A percentile compares a stretch with the other conserved stretches of the same genome.
Evolutionary conservation across 352 stramenopile genomes (phyloP).

Genomic region (Phytophthora multivora): DNA sequence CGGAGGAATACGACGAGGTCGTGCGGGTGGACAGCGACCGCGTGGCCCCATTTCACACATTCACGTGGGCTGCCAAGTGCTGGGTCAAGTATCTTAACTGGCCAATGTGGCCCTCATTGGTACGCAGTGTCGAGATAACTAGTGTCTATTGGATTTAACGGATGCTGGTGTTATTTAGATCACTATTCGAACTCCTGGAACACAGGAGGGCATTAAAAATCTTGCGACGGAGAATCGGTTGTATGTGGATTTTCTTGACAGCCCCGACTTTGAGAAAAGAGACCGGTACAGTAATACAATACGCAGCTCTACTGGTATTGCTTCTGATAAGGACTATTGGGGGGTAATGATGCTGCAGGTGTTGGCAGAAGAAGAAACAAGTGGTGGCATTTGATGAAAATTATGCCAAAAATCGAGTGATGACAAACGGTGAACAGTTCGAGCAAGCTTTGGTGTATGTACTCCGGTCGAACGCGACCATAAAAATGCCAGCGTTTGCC

Average conservation of each 20-base stretch:
- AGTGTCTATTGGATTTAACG: not conserved
- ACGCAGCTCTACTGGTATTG: not conserved
- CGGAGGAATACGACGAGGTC: slow-evolving; percentile 59
- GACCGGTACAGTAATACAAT: slow-evolving; percentile 27
- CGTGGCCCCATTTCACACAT: slow-evolving; percentile 74
- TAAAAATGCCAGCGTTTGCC: slow-evolving; percentile 36
- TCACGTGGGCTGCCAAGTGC: slow-evolving; percentile 78
- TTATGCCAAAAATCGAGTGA: slow-evolving; percentile 33
- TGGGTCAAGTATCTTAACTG: slow-evolving; percentile 84
- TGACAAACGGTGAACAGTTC: slow-evolving; percentile 36
- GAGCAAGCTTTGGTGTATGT: slow-evolving; percentile 29
- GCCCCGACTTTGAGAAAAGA: slow-evolving; percentile 36
- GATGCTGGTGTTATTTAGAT: slow-evolving; percentile 33
- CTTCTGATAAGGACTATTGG: not conserved
- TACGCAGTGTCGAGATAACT: slow-evolving; percentile 18
- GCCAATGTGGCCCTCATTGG: slow-evolving; percentile 71
- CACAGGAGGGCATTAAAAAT: slow-evolving; percentile 34
- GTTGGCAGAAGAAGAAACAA: slow-evolving; percentile 34
- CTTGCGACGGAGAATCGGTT: slow-evolving; percentile 42
- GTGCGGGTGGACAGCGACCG: slow-evolving; percentile 58
- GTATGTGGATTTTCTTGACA: slow-evolving; percentile 66
- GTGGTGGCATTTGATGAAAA: slow-evolving; percentile 26
- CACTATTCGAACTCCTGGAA: slow-evolving; percentile 63
- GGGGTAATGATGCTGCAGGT: slow-evolving; percentile 8
- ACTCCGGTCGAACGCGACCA: slow-evolving; percentile 30